Evolutionary conservation across 208 protist genomes (phyloP).

Genomic region (Leishmania lainsoni): DNA sequence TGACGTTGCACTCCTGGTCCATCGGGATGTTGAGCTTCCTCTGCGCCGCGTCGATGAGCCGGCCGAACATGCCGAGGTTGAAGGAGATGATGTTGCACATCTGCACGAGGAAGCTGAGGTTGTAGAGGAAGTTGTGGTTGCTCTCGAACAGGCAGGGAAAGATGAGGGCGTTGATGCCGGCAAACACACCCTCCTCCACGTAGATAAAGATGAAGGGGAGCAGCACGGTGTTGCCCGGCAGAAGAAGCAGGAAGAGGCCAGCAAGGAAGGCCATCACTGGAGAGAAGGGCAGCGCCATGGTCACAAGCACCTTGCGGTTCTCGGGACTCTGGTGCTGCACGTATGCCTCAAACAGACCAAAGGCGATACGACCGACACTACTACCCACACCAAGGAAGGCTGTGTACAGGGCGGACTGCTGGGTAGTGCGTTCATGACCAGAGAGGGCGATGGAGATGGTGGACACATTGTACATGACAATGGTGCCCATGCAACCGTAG

Average conservation of each 20-base stretch:
- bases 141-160: constrained; percentile 59
- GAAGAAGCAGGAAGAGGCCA: constrained; percentile 49
- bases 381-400: constrained; percentile 71
- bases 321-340: constrained; percentile 58
- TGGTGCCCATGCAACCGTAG: constrained; percentile 47
- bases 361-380: constrained; percentile 50
- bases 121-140: constrained; percentile 62
- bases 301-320: constrained; percentile 51
- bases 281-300: constrained; percentile 54
- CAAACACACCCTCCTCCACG: constrained; percentile 66
- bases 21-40: constrained; percentile 26
- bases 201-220: constrained; percentile 70
- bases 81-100: constrained; percentile 59
- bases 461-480: constrained; percentile 75
- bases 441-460: constrained; percentile 64
- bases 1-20: constrained; percentile 42
- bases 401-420: constrained; percentile 59
- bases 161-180: constrained; percentile 55
- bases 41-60: constrained; percentile 44
- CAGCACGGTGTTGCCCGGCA: constrained; percentile 50
- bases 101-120: constrained; percentile 59
- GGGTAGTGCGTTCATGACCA: constrained; percentile 35
- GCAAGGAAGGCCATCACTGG: constrained; percentile 46
- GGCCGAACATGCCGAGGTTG: constrained; percentile 68
- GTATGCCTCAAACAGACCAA: constrained; percentile 72